A percentile compares a stretch with the other conserved stretches of the same genome.
These are phyloP conservation scores for Leishmania braziliensis DNA, from an alignment of 208 protist genomes.

Conservation along the genomic window DNA sequence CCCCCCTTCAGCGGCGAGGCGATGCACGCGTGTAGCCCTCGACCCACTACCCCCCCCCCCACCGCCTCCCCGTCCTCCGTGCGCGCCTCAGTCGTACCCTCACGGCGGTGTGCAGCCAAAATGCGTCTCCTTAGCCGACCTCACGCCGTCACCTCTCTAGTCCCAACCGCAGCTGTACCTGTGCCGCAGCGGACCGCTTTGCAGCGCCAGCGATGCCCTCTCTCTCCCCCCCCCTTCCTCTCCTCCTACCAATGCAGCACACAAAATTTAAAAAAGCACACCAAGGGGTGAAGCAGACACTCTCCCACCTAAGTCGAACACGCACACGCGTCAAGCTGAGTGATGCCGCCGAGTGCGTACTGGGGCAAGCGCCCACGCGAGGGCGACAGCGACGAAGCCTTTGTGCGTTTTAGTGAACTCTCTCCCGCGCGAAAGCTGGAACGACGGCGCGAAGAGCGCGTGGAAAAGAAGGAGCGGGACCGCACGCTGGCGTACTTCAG, in stretches of 20 bases:
- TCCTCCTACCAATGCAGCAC: neutral
- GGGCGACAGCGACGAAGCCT: slow-evolving; percentile 29
- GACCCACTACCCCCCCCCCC: neutral
- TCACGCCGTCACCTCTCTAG: slow-evolving; percentile 1
- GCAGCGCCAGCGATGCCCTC: neutral
- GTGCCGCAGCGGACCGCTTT: neutral
- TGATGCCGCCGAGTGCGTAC: slow-evolving; percentile 29
- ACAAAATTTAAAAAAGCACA: neutral
- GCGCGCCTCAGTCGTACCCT: neutral
- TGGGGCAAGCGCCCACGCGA: slow-evolving; percentile 63
- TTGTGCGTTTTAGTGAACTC: slow-evolving; percentile 82
- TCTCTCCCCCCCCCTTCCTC: neutral
- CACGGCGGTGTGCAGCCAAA: neutral
- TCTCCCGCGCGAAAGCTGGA: slow-evolving; percentile 64
- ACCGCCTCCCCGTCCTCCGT: neutral
- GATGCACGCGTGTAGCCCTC: neutral
- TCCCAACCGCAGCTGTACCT: neutral
- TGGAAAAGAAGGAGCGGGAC: slow-evolving; percentile 87
- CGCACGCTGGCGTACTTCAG: slow-evolving; percentile 86
- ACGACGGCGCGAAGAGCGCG: slow-evolving; percentile 71
- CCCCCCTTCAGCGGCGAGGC: neutral
- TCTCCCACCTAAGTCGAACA: neutral
- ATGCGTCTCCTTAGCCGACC: neutral
- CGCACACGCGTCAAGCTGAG: neutral
- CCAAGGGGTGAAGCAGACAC: neutral